phyloP scores from a whole-genome alignment of 2,329 filamentous ascomycete species.

The Cercospora beticola region DNA sequence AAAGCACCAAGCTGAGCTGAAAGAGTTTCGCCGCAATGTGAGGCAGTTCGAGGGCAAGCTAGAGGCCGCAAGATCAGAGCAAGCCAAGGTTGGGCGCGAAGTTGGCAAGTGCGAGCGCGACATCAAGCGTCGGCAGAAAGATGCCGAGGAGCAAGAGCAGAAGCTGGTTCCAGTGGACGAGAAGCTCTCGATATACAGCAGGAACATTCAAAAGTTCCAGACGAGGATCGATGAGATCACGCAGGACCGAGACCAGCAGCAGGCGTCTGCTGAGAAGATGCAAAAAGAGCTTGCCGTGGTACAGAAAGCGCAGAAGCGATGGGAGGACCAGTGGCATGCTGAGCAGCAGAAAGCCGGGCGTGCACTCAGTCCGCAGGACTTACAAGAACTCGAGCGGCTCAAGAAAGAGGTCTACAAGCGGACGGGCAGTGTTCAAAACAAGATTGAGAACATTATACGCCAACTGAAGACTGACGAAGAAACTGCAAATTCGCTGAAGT shows the following conservation, averaged over 20 bases:
- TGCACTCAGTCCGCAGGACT: slow-evolving; percentile 79
- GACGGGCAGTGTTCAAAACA: slow-evolving; percentile 75
- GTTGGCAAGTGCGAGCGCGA: slow-evolving; percentile 78
- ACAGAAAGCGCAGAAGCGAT: slow-evolving; percentile 85
- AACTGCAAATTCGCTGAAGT: slow-evolving; percentile 82
- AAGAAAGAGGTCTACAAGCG: slow-evolving; percentile 81
- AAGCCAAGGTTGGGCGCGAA: slow-evolving; percentile 72
- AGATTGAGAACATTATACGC: slow-evolving; percentile 80
- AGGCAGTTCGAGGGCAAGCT: slow-evolving; percentile 79
- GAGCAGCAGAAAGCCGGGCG: slow-evolving; percentile 83
- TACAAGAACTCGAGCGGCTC: slow-evolving; percentile 84
- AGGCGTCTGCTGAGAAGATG: slow-evolving; percentile 66
- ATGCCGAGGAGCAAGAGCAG: slow-evolving; percentile 82
- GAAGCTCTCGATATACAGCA: slow-evolving; percentile 77
- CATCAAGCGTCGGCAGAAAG: slow-evolving; percentile 82
- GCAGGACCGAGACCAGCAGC: slow-evolving; percentile 74
- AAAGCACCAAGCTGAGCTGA: slow-evolving; percentile 90
- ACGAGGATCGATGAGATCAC: slow-evolving; percentile 67
- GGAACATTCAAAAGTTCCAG: slow-evolving; percentile 67
- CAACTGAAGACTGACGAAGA: slow-evolving; percentile 90
- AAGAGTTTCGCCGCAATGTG: slow-evolving; percentile 85
- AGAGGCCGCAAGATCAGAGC: slow-evolving; percentile 79
- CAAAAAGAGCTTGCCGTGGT: slow-evolving; percentile 79
- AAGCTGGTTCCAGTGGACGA: slow-evolving; percentile 85
- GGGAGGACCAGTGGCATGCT: slow-evolving; percentile 83